Evolutionary conservation across 176 grass and related monocot genomes (phyloP).

Genomic region (Dactylis glomerata): DNA sequence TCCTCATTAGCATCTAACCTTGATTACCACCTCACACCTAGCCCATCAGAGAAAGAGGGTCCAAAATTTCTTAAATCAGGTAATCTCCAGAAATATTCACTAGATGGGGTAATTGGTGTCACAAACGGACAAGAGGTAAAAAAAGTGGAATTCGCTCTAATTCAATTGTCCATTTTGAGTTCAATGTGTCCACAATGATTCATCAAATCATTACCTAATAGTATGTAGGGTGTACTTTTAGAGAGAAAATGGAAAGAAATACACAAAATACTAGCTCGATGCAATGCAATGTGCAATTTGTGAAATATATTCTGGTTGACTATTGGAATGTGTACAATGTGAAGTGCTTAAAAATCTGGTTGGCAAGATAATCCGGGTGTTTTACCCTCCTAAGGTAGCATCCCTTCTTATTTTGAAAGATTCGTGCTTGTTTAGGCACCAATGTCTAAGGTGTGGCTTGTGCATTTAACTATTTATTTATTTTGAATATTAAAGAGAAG

Average conservation of each 20-base stretch:
- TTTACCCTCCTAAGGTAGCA: not conserved
- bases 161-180: not conserved
- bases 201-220: not conserved
- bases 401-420: not conserved
- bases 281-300: not conserved
- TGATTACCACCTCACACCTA: no score
- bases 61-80: no score
- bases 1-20: no score
- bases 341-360: not conserved
- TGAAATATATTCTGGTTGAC: not conserved
- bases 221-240: not conserved
- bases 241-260: not conserved
- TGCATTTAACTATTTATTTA: not conserved
- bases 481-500: no score
- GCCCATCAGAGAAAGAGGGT: no score
- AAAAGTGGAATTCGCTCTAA: not conserved
- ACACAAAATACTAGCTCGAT: not conserved
- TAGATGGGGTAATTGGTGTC: no score
- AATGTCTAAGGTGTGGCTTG: not conserved
- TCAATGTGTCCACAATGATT: not conserved
- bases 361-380: not conserved
- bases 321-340: not conserved
- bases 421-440: not conserved
- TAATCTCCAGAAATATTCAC: no score
- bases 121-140: no score